These are phyloP conservation scores for Teunomyces barrocoloradensis DNA, from an alignment of 805 yeast genomes.

Conservation along the genomic window DNA sequence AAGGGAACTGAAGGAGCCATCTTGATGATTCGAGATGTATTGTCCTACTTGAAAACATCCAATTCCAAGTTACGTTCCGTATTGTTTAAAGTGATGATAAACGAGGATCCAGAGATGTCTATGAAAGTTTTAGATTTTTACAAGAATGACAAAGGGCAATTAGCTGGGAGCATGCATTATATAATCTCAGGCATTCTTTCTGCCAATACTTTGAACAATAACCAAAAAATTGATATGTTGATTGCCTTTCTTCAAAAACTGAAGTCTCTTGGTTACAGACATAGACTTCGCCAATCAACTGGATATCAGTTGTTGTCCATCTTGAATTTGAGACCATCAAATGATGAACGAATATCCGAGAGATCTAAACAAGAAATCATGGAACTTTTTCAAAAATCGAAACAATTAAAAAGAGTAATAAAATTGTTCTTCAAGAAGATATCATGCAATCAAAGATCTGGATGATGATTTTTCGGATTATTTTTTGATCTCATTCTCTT, in stretches of 20 bases:
- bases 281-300: slow-evolving; percentile 13
- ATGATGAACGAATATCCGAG: not conserved
- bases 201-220: slow-evolving; percentile 13
- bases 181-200: slow-evolving; percentile 27
- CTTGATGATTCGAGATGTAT: slow-evolving; percentile 17
- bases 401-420: slow-evolving; percentile 5
- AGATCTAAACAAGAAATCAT: not conserved
- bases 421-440: not conserved
- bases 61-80: slow-evolving; percentile 13
- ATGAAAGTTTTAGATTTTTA: slow-evolving; percentile 22
- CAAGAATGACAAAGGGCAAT: slow-evolving; percentile 16
- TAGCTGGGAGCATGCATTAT: slow-evolving; percentile 17
- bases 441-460: not conserved
- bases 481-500: slow-evolving; percentile 24
- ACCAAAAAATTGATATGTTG: slow-evolving; percentile 18
- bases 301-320: slow-evolving; percentile 14
- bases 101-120: slow-evolving; percentile 24
- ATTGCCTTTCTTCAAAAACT: slow-evolving; percentile 16
- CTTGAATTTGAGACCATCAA: not conserved
- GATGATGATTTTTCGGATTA: not conserved
- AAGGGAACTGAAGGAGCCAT: slow-evolving; percentile 12
- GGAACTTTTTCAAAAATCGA: slow-evolving; percentile 4
- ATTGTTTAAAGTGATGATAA: slow-evolving; percentile 25
- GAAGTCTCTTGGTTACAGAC: slow-evolving; percentile 17
- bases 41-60: slow-evolving; percentile 14